These are phyloP conservation scores for Mucor piriformis DNA, from an alignment of 371 early-diverging fungal species.

Conservation along the genomic window DNA sequence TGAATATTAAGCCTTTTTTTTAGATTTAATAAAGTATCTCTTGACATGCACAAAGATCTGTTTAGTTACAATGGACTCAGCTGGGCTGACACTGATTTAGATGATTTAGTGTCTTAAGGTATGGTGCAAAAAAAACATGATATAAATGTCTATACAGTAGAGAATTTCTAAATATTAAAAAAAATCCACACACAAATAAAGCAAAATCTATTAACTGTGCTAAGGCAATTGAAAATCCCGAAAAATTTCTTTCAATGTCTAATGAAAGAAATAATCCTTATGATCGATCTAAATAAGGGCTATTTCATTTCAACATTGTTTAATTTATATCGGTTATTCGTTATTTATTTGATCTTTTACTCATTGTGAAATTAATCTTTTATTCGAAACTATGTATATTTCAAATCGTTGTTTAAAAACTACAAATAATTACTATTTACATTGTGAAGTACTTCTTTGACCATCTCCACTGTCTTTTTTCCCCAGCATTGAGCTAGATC, in stretches of 20 bases:
- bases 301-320: slow-evolving; percentile 5
- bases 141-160: slow-evolving; percentile 4
- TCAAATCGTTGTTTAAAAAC: too few species aligned
- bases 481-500: too few species aligned
- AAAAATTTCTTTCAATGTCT: slow-evolving; percentile 9
- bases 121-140: slow-evolving; percentile 7
- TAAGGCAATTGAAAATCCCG: slow-evolving; percentile 9
- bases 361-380: too few species aligned
- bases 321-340: slow-evolving; percentile 1
- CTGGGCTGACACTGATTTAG: slow-evolving; percentile 17
- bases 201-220: slow-evolving; percentile 6
- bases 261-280: slow-evolving; percentile 6
- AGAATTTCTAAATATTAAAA: slow-evolving; percentile 5
- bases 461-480: too few species aligned
- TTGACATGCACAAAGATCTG: slow-evolving; percentile 9
- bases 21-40: slow-evolving; percentile 11
- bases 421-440: too few species aligned
- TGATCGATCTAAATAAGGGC: slow-evolving; percentile 8
- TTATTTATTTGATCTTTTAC: not conserved
- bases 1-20: slow-evolving; percentile 7
- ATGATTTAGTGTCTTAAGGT: slow-evolving; percentile 15
- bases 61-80: slow-evolving; percentile 24
- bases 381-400: slow-evolving; percentile 7
- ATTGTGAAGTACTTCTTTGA: too few species aligned
- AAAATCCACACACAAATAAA: slow-evolving; percentile 3